Conservation (phyloP, 148 eudicot genomes). For the Nepenthes mirabilis region DNA sequence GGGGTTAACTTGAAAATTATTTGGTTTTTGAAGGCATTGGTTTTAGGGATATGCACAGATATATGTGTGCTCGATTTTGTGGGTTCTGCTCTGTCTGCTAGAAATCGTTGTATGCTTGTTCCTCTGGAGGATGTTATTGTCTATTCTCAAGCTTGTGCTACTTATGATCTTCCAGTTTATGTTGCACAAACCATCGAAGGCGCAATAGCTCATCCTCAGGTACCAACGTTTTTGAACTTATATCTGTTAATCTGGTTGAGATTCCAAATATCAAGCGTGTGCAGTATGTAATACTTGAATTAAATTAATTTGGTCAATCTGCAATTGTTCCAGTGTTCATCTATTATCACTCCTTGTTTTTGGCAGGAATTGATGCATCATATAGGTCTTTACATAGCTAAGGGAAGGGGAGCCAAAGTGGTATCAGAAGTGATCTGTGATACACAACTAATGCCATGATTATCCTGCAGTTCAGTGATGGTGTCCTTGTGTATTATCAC, state of each 20-base stretch:
- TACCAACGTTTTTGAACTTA: conserved; percentile 11
- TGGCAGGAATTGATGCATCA: conserved; percentile 85
- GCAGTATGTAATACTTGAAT: not conserved
- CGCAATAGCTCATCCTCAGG: conserved; percentile 84
- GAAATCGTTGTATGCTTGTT: conserved; percentile 67
- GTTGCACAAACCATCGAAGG: conserved; percentile 44
- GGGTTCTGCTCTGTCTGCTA: conserved; percentile 73
- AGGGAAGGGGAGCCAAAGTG: conserved; percentile 82
- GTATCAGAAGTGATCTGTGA: conserved; percentile 36
- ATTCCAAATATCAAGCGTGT: not conserved
- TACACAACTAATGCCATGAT: not conserved
- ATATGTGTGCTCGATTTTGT: conserved; percentile 82
- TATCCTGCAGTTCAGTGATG: not conserved
- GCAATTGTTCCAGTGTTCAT: too few species aligned
- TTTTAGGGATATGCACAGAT: conserved; percentile 91
- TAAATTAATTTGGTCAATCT: not conserved
- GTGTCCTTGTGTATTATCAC: too few species aligned
- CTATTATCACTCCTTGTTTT: not conserved
- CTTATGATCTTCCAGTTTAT: conserved; percentile 69
- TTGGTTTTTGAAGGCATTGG: conserved; percentile 46
- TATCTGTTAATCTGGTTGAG: not conserved
- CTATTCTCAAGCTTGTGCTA: conserved; percentile 81
- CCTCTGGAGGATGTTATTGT: conserved; percentile 79
- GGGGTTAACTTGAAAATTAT: not conserved
- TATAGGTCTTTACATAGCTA: conserved; percentile 72